Evolutionary conservation across 306 rosid genomes (phyloP).

Genomic region (Purshia tridentata): DNA sequence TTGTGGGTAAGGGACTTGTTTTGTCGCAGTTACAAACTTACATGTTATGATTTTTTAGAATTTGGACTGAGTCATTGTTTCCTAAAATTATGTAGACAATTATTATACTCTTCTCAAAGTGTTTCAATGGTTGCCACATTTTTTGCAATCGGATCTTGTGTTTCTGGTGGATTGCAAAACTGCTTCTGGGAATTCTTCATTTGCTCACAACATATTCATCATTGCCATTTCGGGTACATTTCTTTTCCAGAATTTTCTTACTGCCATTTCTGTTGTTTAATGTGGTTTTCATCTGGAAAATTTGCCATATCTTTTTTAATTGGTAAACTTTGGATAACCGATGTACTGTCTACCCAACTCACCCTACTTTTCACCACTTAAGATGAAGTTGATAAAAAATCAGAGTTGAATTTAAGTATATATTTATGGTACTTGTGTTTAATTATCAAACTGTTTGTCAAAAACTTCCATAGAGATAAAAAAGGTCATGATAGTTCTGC

Average conservation of each 20-base stretch:
- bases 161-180: conserved; percentile 82
- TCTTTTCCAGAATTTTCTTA: conserved; percentile 15
- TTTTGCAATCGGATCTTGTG: conserved; percentile 47
- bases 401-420: background rate
- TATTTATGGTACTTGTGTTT: background rate
- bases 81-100: conserved; percentile 46
- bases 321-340: background rate
- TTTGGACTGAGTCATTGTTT: conserved; percentile 23
- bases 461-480: background rate
- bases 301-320: background rate
- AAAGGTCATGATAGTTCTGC: background rate
- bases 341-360: background rate
- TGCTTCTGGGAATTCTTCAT: conserved; percentile 49
- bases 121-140: conserved; percentile 39
- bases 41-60: conserved; percentile 10
- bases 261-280: conserved; percentile 6
- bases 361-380: background rate
- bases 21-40: too few relatives aligned
- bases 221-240: conserved; percentile 52
- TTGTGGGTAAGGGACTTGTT: conserved; percentile 66
- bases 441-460: background rate
- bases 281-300: conserved; percentile 10
- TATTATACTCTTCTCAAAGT: conserved; percentile 53
- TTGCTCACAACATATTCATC: conserved; percentile 44
- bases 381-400: background rate